Evolutionary conservation across 257 asterid genomes (phyloP).

Genomic region (Jacaranda mimosifolia): DNA sequence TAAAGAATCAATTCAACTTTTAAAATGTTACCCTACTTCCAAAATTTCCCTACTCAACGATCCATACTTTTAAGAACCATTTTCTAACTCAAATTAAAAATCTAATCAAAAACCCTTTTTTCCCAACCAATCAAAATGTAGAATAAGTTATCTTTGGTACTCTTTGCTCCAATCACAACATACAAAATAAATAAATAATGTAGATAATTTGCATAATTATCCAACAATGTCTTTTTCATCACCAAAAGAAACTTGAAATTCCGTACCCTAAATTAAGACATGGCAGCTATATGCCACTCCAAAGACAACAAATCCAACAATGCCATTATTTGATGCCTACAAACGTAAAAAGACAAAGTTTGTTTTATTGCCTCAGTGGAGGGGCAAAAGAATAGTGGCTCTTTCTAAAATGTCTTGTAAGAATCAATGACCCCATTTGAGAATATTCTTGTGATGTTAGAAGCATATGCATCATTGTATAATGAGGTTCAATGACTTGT

Average conservation of each 20-base stretch:
- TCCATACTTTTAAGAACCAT: no score
- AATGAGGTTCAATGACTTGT: no score
- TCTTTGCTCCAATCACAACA: neutral
- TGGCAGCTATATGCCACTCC: neutral
- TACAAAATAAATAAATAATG: no score
- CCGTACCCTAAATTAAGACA: conserved; percentile 12
- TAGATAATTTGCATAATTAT: neutral
- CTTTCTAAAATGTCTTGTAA: conserved; percentile 7
- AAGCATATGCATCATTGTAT: conserved; percentile 32
- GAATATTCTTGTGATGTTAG: conserved; percentile 42
- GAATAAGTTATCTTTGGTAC: neutral
- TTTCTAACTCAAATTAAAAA: neutral
- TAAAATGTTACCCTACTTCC: no score
- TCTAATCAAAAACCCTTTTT: neutral
- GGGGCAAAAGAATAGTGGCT: conserved; percentile 8
- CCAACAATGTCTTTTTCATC: neutral
- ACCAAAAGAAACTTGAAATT: neutral
- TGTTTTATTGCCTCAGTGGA: conserved; percentile 33
- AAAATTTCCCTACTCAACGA: no score
- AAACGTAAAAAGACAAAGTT: conserved; percentile 30
- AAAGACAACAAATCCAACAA: neutral
- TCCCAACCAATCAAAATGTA: neutral
- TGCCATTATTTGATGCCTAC: conserved; percentile 22
- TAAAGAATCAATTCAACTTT: no score
- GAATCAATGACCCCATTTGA: conserved; percentile 29